Evolutionary conservation across 108 stramenopile species (phyloP), one percentile per base, ranked within the genome.

Genomic region (Stephanodiscus triporus): DNA sequence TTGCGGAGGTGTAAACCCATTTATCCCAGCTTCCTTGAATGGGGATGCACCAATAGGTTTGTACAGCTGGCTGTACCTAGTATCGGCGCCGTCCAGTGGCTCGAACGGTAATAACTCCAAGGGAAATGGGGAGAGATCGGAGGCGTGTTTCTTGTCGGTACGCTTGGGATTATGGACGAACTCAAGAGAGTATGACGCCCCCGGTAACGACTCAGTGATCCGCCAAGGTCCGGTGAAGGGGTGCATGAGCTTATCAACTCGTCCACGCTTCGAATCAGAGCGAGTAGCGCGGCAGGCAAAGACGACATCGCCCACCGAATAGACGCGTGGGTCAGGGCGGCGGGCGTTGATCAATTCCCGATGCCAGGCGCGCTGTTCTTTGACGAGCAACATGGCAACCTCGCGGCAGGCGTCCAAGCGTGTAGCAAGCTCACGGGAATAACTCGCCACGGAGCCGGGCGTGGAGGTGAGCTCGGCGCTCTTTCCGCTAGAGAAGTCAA

Each of bases 401-500:
- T 56, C 23, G 55, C 55, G 55, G 24, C 55, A 56, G 9, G 55
- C 55, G 24, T 4, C 4, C 9, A 56, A 22, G 20, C 55, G 55
- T 22, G 24, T 5, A 2, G 55, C 55, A 2, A 56, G 24, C 11
- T 56, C 55, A 2, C 23, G 20, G 4, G 55, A 22, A 26, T 56
- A 56, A 2, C 5, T 23, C 2, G 4, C 23, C 6, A 26, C 24
- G 23, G 55, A 24, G 4, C 20, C 2, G 5, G 2, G 55, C 2
- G 55, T 7, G 23, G 55, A 24, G 19, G 9, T 24, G 2, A 56
- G 24, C 26, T 56, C 24, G 23, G 11, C 11, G 24, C 23, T 8
- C 24, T 56, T 26, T 4, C 26, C 4, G 24, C 20, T 8, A 26
- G 55, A 56, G 26, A 24, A 56, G 24, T 76, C 75, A 37, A 68